Evolutionary conservation across 148 eudicot genomes (phyloP).

Genomic region (Rheum nobile): DNA sequence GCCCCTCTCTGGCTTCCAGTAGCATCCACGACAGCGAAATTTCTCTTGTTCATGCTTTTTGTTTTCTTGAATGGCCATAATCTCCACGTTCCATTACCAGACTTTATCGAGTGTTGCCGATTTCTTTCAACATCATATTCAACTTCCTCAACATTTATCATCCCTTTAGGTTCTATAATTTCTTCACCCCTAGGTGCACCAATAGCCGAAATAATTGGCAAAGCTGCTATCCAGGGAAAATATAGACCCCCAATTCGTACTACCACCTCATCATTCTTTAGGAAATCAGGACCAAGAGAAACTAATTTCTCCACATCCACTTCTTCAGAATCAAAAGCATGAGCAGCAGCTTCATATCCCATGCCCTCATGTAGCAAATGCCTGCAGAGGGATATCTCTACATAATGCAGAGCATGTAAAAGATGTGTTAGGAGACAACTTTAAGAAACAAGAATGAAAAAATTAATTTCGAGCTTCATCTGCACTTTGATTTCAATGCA

Average conservation of each 20-base stretch:
- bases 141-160: constrained; percentile 30
- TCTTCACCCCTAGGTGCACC: constrained; percentile 20
- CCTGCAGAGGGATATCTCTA: constrained; percentile 32
- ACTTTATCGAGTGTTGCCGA: constrained; percentile 23
- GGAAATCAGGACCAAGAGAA: constrained; percentile 20
- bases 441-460: not conserved
- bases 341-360: constrained; percentile 43
- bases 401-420: constrained; percentile 8
- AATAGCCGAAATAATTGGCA: constrained; percentile 28
- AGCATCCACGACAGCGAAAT: constrained; percentile 17
- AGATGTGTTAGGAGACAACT: not conserved
- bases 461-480: not conserved
- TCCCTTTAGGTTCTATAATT: constrained; percentile 28
- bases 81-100: constrained; percentile 44
- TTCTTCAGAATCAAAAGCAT: constrained; percentile 33
- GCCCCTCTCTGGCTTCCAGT: constrained; percentile 12
- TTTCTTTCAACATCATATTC: constrained; percentile 24
- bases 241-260: constrained; percentile 39
- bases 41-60: constrained; percentile 26
- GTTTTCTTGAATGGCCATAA: constrained; percentile 66
- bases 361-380: constrained; percentile 33
- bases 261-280: constrained; percentile 25
- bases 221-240: constrained; percentile 41
- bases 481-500: not conserved
- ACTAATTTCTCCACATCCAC: constrained; percentile 20